These are phyloP conservation scores for Dysphania ambrosioides DNA, from an alignment of 148 eudicot genomes.

Conservation along the genomic window DNA sequence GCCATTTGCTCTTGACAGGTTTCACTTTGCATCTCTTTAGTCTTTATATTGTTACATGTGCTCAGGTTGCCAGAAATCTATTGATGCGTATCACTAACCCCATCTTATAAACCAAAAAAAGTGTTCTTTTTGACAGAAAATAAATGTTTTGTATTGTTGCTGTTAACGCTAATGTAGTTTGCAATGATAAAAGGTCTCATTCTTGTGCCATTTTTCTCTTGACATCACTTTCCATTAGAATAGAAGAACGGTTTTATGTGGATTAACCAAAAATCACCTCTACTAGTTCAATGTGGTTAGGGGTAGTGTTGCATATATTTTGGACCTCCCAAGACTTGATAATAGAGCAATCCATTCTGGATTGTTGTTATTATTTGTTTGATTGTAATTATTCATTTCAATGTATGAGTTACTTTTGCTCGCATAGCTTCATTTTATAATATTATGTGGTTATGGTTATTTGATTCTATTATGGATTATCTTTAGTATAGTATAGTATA, in stretches of 20 bases:
- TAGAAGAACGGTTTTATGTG: too few relatives aligned
- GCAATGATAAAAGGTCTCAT: too few relatives aligned
- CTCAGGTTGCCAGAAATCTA: conserved; percentile 12
- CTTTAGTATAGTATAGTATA: neutral
- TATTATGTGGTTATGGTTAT: too few relatives aligned
- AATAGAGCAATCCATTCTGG: neutral
- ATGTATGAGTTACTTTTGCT: neutral
- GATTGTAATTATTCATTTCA: neutral
- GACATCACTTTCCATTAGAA: too few relatives aligned
- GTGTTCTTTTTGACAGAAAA: too few relatives aligned
- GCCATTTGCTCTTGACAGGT: conserved; percentile 74
- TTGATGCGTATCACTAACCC: too few relatives aligned
- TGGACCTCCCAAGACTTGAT: neutral
- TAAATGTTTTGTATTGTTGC: neutral
- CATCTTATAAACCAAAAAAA: too few relatives aligned
- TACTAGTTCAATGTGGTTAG: neutral
- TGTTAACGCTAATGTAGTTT: neutral
- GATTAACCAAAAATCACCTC: neutral
- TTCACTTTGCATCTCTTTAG: conserved; percentile 16
- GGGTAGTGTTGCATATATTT: neutral
- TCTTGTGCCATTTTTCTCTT: neutral
- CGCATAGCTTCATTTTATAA: too few relatives aligned
- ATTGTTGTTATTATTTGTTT: neutral
- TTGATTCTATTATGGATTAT: too few relatives aligned
- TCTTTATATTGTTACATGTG: conserved; percentile 13